A percentile compares a stretch with the other conserved stretches of the same genome.
phyloP scores from a whole-genome alignment of 768 basidiomycete genomes.

The Tulasnella sp. region DNA sequence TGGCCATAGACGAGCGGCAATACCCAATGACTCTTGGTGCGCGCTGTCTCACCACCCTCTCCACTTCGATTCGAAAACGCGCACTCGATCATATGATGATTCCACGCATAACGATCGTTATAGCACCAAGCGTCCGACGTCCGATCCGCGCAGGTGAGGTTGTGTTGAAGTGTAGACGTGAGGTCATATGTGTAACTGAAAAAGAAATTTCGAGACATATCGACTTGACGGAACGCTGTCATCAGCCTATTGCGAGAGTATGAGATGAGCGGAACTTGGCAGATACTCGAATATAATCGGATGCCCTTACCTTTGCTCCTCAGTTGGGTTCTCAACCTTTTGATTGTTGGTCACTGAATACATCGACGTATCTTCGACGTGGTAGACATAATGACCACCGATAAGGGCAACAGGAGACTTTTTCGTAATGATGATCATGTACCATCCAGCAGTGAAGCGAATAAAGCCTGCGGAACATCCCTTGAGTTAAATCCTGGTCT shows the following conservation, averaged over 20 bases:
- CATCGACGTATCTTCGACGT: slow-evolving; percentile 86
- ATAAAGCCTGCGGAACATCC: slow-evolving; percentile 60
- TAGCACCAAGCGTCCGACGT: slow-evolving; percentile 42
- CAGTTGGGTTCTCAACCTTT: slow-evolving; percentile 76
- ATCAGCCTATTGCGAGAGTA: slow-evolving; percentile 40
- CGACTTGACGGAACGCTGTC: slow-evolving; percentile 90
- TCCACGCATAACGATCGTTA: slow-evolving; percentile 91
- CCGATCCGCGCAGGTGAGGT: slow-evolving; percentile 51
- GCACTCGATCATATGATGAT: slow-evolving; percentile 69
- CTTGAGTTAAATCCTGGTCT: not conserved
- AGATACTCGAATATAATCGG: not conserved
- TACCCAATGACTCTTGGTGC: slow-evolving; percentile 64
- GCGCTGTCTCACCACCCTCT: slow-evolving; percentile 12
- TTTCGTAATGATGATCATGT: slow-evolving; percentile 83
- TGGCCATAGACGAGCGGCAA: slow-evolving; percentile 90
- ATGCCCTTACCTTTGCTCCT: slow-evolving; percentile 52
- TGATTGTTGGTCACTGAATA: slow-evolving; percentile 66
- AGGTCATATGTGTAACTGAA: slow-evolving; percentile 97
- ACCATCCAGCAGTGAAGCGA: slow-evolving; percentile 91
- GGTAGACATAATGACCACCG: slow-evolving; percentile 93
- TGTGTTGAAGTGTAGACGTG: slow-evolving; percentile 90
- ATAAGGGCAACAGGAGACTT: slow-evolving; percentile 86
- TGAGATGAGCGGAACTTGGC: not conserved
- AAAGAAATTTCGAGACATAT: slow-evolving; percentile 99
- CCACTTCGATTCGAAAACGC: slow-evolving; percentile 43